phyloP scores from a whole-genome alignment of 345 rosid genomes.

The Zanthoxylum bungeanum region DNA sequence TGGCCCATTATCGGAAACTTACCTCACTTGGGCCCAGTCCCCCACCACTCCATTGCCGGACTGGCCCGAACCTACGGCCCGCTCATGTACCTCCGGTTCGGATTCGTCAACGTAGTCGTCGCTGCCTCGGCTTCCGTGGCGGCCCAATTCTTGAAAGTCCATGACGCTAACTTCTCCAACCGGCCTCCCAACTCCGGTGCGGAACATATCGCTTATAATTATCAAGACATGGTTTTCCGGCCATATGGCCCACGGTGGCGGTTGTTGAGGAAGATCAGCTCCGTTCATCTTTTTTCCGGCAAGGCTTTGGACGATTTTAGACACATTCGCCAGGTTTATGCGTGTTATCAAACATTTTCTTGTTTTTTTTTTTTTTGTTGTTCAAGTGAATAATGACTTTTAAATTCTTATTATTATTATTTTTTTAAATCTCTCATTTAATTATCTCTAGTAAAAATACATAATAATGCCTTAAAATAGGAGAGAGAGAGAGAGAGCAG shows the following conservation, averaged over 20 bases:
- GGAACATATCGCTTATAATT: constrained; percentile 78
- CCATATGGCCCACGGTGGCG: constrained; percentile 95
- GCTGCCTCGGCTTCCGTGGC: constrained; percentile 88
- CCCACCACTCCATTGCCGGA: constrained; percentile 66
- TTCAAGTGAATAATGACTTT: no score
- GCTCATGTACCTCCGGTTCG: constrained; percentile 69
- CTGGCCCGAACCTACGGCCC: constrained; percentile 71
- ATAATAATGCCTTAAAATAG: no score
- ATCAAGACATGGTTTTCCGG: constrained; percentile 89
- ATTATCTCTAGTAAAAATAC: no score
- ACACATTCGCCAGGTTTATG: constrained; percentile 68
- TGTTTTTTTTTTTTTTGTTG: no score
- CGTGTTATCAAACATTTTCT: background rate
- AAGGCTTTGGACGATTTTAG: constrained; percentile 81
- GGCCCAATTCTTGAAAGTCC: constrained; percentile 65
- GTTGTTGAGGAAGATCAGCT: constrained; percentile 71
- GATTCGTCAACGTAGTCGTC: constrained; percentile 72
- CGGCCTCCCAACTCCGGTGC: constrained; percentile 93
- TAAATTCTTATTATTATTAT: no score
- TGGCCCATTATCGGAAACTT: constrained; percentile 92
- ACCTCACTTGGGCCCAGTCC: constrained; percentile 70
- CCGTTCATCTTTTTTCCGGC: constrained; percentile 82
- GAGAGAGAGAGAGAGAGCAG: no score
- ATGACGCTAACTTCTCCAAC: constrained; percentile 83
- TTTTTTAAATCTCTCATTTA: no score